Conservation (phyloP, 768 basidiomycete species). For the Suillus discolor region DNA sequence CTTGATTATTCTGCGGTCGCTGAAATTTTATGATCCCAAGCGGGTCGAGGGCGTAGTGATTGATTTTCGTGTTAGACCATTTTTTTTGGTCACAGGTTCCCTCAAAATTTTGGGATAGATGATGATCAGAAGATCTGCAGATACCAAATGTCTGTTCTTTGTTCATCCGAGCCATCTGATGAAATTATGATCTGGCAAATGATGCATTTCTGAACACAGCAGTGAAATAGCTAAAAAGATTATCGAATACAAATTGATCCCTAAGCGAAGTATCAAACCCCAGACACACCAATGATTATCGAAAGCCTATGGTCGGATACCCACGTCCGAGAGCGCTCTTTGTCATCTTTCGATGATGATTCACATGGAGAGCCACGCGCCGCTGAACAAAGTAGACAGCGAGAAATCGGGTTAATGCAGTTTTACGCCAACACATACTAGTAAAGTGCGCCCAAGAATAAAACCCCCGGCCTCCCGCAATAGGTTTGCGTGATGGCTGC, state of each 20-base stretch:
- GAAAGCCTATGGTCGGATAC: background rate
- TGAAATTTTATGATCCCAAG: background rate
- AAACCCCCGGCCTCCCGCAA: background rate
- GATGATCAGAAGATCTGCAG: constrained; percentile 1
- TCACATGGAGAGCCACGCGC: background rate
- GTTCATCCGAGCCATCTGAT: background rate
- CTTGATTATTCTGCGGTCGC: background rate
- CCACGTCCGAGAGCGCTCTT: background rate
- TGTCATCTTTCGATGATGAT: background rate
- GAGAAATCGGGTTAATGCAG: background rate
- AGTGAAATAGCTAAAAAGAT: background rate
- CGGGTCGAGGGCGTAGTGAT: background rate
- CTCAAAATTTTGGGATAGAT: background rate
- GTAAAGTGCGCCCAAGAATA: background rate
- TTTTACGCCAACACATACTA: no score
- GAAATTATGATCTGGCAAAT: background rate
- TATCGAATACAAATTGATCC: background rate
- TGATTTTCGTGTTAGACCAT: background rate
- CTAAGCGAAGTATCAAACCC: background rate
- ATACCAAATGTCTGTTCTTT: constrained; percentile 4
- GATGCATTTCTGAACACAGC: background rate
- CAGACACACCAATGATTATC: background rate
- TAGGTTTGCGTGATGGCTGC: background rate
- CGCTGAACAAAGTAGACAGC: constrained; percentile 1
- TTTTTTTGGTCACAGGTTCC: background rate